A percentile compares a stretch with the other conserved stretches of the same genome.
Conservation (phyloP, 805 yeast genomes). For the Candida broadrunensis region DNA sequence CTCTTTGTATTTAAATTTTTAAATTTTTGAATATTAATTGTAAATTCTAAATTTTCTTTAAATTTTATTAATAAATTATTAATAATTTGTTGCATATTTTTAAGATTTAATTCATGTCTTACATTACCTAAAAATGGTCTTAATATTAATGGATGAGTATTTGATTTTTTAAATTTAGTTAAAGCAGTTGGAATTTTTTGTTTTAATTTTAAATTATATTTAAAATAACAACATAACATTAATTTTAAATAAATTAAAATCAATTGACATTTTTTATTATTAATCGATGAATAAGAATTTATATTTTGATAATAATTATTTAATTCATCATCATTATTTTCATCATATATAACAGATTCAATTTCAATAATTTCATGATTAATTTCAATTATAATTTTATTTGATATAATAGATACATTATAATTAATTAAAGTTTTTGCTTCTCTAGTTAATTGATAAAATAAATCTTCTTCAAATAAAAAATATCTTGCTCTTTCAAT, state of each 20-base stretch:
- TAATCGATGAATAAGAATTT: slow-evolving; percentile 24
- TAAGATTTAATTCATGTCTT: slow-evolving; percentile 47
- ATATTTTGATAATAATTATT: slow-evolving; percentile 27
- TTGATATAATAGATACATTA: slow-evolving; percentile 63
- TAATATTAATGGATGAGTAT: slow-evolving; percentile 45
- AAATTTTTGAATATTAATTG: slow-evolving; percentile 16
- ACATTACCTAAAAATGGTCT: slow-evolving; percentile 59
- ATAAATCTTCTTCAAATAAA: slow-evolving; percentile 86
- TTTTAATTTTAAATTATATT: slow-evolving; percentile 40
- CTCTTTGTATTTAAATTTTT: slow-evolving; percentile 18
- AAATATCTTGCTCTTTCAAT: slow-evolving; percentile 68
- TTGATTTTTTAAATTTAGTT: slow-evolving; percentile 42
- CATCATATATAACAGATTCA: slow-evolving; percentile 52
- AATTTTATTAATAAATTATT: slow-evolving; percentile 14
- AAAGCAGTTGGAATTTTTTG: slow-evolving; percentile 46
- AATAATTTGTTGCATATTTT: slow-evolving; percentile 25
- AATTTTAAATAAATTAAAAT: slow-evolving; percentile 53
- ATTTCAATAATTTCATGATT: slow-evolving; percentile 68
- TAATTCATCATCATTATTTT: slow-evolving; percentile 37
- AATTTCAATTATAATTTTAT: slow-evolving; percentile 63
- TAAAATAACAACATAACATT: slow-evolving; percentile 60
- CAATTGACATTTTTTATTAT: slow-evolving; percentile 49
- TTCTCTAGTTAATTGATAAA: slow-evolving; percentile 73
- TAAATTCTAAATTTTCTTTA: slow-evolving; percentile 5
- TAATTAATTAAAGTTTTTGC: slow-evolving; percentile 66